phyloP scores from a whole-genome alignment of 2,329 filamentous ascomycete genomes.

The Monosporascus sp. region DNA sequence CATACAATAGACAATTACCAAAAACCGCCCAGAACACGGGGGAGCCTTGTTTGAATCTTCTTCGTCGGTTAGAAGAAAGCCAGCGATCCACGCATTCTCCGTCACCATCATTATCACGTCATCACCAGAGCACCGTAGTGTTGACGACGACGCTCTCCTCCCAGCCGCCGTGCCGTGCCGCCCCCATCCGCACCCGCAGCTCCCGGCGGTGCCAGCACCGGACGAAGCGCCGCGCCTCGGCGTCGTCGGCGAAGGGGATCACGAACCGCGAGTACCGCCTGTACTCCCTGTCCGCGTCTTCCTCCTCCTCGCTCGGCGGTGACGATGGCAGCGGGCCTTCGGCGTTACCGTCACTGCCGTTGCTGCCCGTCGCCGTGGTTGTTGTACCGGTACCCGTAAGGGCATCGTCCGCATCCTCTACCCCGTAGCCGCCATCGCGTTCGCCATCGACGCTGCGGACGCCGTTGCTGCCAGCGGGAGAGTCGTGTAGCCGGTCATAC shows the following conservation, averaged over 20 bases:
- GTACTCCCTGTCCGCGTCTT: conserved; percentile 25
- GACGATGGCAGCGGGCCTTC: conserved; percentile 13
- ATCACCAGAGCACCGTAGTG: conserved; percentile 23
- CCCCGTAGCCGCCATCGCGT: too few relatives aligned
- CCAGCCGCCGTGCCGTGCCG: conserved; percentile 13
- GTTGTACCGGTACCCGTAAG: too few relatives aligned
- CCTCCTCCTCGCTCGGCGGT: conserved; percentile 1
- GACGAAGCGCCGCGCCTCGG: conserved; percentile 47
- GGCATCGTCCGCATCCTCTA: too few relatives aligned
- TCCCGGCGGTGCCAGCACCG: conserved; percentile 36
- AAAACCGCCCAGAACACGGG: too few relatives aligned
- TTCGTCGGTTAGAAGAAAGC: not conserved
- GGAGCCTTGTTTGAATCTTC: not conserved
- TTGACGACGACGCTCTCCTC: conserved; percentile 23
- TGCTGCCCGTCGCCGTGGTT: too few relatives aligned
- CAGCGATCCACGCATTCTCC: not conserved
- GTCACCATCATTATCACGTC: not conserved
- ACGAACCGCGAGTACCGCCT: conserved; percentile 42
- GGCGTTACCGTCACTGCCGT: not conserved
- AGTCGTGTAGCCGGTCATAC: too few relatives aligned
- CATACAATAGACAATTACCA: too few relatives aligned
- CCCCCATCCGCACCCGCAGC: conserved; percentile 20
- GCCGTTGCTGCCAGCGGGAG: too few relatives aligned
- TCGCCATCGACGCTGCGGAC: too few relatives aligned
- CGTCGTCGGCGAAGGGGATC: conserved; percentile 48